Base-by-base conservation (phyloP, 139 green algal genomes). In the Tetratostichococcus sp. region DNA sequence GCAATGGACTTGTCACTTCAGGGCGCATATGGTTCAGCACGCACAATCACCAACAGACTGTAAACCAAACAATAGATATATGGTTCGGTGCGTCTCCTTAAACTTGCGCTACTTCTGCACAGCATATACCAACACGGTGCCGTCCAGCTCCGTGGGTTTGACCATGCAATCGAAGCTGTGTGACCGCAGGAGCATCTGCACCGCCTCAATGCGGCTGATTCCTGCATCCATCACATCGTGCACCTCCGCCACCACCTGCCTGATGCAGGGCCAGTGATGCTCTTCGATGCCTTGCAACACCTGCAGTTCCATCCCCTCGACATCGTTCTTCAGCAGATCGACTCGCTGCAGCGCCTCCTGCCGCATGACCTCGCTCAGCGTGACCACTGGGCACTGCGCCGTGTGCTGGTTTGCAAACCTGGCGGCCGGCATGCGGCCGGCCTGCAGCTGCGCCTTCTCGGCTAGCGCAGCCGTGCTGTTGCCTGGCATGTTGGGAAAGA, bases 321-420 rank as follows among this genome's bases (percentile, higher is more conserved):
- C 81, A 76, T 86, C 81, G 0, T 83, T 65, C 79, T 84, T 84
- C 19, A 84, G 57, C 21, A 84, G 35, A 43, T 84, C 74, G 50
- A 84, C 75, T 1, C 35, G 31, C 1, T 30, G 2, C 35, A 80
- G 31, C n/a, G 19, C 28, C 28, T 78, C 39, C 50, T 72, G 4
- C 1, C 1, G 6, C 16, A 74, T 73, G 65, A 82, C 65, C 0
- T 33, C 35, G 1, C 57, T 73, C n/a, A 82, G 35, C 31, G 77
- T 79, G 26, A 33, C 59, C n/a, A 70, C 73, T 0, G 57, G 50
- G 72, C 72, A 79, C 22, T 65, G 5, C 4, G 72, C 16, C 0
- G 43, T 69, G 35, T n/a, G 66, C 30, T 23, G 11, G 33, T 39
- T 43, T 34, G 50, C 30, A 65, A 74, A 84, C 34, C 33, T 35